These are phyloP conservation scores for Ophiostoma pallidulum DNA, from an alignment of 2,329 filamentous ascomycete genomes.

Conservation along the genomic window DNA sequence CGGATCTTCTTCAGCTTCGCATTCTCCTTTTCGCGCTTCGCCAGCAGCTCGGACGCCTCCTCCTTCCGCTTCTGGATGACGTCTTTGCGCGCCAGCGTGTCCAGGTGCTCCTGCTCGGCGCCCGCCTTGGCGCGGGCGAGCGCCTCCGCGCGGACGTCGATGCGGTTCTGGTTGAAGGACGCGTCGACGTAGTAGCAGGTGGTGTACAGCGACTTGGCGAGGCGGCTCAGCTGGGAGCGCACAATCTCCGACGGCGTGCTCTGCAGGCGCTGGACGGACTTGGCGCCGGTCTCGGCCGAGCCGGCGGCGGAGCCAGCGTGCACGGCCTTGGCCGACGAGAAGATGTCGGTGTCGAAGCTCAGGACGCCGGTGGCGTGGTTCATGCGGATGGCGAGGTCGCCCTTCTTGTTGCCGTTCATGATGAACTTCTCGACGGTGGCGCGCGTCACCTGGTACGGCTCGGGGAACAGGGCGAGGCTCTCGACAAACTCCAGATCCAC, in stretches of 20 bases:
- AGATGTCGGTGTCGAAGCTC: conserved; percentile 96
- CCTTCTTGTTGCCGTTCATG: conserved; percentile 99
- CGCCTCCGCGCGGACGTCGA: conserved; percentile 69
- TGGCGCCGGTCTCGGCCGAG: conserved; percentile 75
- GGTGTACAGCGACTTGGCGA: conserved; percentile 83
- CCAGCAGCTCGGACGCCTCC: conserved; percentile 78
- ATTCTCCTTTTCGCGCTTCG: conserved; percentile 85
- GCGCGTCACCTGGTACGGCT: conserved; percentile 85
- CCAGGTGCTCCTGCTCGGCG: conserved; percentile 83
- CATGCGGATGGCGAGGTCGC: conserved; percentile 89
- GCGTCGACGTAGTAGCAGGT: conserved; percentile 96
- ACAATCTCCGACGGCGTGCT: conserved; percentile 98
- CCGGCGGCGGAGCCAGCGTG: conserved; percentile 76
- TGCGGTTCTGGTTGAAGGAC: conserved; percentile 70
- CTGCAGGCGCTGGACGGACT: conserved; percentile 87
- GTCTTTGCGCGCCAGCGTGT: conserved; percentile 75
- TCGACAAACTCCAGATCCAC: conserved; percentile 92
- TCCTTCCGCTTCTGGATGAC: conserved; percentile 97
- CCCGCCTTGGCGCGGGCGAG: conserved; percentile 75
- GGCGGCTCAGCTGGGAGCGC: conserved; percentile 81
- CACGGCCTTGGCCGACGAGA: conserved; percentile 89
- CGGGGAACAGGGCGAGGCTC: conserved; percentile 87
- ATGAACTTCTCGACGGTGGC: conserved; percentile 99
- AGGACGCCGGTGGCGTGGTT: conserved; percentile 91
- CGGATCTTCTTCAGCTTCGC: conserved; percentile 78